Base-by-base conservation (phyloP, 108 stramenopile genomes). In the Phaeodactylum tricornutum region DNA sequence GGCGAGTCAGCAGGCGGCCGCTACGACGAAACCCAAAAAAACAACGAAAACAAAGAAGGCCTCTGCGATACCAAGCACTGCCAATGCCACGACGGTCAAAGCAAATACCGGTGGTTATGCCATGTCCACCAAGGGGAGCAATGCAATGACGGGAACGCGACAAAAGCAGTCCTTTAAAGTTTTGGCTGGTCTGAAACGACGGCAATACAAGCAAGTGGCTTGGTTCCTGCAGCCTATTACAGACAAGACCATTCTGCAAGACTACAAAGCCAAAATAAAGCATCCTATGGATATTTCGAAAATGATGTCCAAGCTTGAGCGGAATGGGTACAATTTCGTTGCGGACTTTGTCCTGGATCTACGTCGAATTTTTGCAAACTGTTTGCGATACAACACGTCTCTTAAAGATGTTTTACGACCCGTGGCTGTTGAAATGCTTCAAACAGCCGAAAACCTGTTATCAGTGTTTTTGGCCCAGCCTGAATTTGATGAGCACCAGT, bases 351-450 rank as follows among this genome's bases (percentile, higher is more conserved):
- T 74, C 0, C 52, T 69, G 51, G 88, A 90, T 55, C 39, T 90
- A 23, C 66, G 88, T 30, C 52, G 84, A 26, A 75, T 90, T 4
- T 82, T 77, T 43, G 44, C 76, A 41, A 90, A 90, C 47, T 90
- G 88, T 52, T 60, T 90, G 12, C 76, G 76, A 38, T 90, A 69
- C 79, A 90, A 90, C 37, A 79, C 72, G 9, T 62, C 77, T 21
- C 44, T 71, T 23, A 51, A 67, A 23, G 80, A 86, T 43, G 60
- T 63, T 15, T 66, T 81, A 15, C 81, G 88, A 45, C 69, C 71
- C 7, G 43, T 83, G 14, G 84, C 84, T 6, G 61, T 52, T 2
- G 69, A 85, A 19, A 53, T 67, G 15, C 41, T 82, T 1, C 37
- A 45, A 14, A 61, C 66, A 0, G 55, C 72, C 0, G 88, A 90